Conservation (phyloP, 148 eudicot genomes). For the Salicornia ramosissima region DNA sequence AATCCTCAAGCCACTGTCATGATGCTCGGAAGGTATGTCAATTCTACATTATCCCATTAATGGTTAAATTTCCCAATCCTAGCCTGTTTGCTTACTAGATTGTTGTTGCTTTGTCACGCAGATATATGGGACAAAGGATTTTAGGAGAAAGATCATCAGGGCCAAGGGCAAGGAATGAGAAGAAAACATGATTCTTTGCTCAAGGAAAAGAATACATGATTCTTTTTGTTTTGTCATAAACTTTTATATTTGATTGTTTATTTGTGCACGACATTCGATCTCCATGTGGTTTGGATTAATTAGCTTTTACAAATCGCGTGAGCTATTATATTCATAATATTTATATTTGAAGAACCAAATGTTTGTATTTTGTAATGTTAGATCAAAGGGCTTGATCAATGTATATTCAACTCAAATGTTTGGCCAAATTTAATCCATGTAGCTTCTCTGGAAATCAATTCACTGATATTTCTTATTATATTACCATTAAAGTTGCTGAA, state of each 20-base stretch:
- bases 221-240: slow-evolving; percentile 15
- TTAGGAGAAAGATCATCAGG: slow-evolving; percentile 29
- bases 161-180: slow-evolving; percentile 3
- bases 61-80: background rate
- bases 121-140: slow-evolving; percentile 59
- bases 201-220: slow-evolving; percentile 19
- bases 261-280: slow-evolving; percentile 7
- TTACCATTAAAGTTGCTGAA: no score
- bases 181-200: slow-evolving; percentile 19
- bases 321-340: background rate
- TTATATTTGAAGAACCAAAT: slow-evolving; percentile 7
- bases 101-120: slow-evolving; percentile 19
- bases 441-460: background rate
- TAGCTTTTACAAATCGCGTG: slow-evolving; percentile 3
- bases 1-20: slow-evolving; percentile 78
- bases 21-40: slow-evolving; percentile 81
- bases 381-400: slow-evolving; percentile 19
- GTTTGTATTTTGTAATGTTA: slow-evolving; percentile 1
- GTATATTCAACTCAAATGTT: slow-evolving; percentile 10
- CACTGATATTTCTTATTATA: background rate
- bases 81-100: slow-evolving; percentile 1
- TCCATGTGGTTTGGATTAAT: slow-evolving; percentile 6
- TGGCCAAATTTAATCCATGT: slow-evolving; percentile 2
- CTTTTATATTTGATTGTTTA: slow-evolving; percentile 9
- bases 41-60: no score